Evolutionary conservation across 176 grass and related monocot genomes (phyloP).

Genomic region (Guadua angustifolia): DNA sequence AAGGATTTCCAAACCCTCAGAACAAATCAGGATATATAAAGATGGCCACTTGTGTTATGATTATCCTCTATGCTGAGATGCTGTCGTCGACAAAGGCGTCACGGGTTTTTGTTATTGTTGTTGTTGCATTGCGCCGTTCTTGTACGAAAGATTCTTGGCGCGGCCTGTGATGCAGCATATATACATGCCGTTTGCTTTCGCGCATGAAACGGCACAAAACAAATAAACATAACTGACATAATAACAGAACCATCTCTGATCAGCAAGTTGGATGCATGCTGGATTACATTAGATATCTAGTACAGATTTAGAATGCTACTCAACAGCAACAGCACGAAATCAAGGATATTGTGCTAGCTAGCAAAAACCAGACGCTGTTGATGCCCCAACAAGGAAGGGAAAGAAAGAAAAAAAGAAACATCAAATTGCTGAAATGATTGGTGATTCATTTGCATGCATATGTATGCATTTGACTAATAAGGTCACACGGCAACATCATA

Average conservation of each 20-base stretch:
- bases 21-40: neutral
- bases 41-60: neutral
- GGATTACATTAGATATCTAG: neutral
- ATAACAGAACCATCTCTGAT: neutral
- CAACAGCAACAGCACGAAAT: neutral
- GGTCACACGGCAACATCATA: conserved; percentile 19
- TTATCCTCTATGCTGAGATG: neutral
- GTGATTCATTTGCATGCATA: neutral
- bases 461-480: conserved; percentile 20
- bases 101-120: no score
- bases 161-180: neutral
- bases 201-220: neutral
- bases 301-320: neutral
- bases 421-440: neutral
- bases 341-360: neutral
- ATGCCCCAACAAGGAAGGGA: neutral
- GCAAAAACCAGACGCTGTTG: neutral
- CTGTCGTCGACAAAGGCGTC: conserved; percentile 19
- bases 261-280: neutral
- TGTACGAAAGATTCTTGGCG: conserved; percentile 26
- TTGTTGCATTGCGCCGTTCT: neutral
- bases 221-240: neutral
- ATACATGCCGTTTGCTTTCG: conserved; percentile 5
- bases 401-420: neutral
- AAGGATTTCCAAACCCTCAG: neutral